Percentiles rank a stretch among this genome's conserved stretches.
Evolutionary conservation across 305 asterid species (phyloP).

Genomic region (Lippia alba): DNA sequence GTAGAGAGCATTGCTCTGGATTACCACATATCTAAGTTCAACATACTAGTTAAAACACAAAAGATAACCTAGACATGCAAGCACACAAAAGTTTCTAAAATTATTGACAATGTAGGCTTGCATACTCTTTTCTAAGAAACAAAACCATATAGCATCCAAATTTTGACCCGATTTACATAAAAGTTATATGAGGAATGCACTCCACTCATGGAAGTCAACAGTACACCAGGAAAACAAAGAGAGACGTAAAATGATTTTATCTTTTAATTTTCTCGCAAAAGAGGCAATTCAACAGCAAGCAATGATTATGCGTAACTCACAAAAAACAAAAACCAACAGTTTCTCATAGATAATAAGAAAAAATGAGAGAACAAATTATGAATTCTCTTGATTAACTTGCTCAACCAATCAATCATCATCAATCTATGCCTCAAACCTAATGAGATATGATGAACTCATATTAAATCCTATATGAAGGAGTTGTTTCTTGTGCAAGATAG

Average conservation of each 20-base stretch:
- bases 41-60: constrained; percentile 21
- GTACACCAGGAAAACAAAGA: background rate
- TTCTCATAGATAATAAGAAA: background rate
- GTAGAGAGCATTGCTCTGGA: constrained; percentile 10
- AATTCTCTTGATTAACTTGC: background rate
- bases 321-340: constrained; percentile 1
- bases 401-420: background rate
- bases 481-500: background rate
- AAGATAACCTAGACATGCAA: background rate
- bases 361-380: background rate
- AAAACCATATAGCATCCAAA: constrained; percentile 10
- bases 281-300: background rate
- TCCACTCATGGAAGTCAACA: background rate
- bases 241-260: background rate
- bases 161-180: constrained; percentile 1
- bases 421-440: background rate
- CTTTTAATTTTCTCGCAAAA: constrained; percentile 22
- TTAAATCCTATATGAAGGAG: constrained; percentile 9
- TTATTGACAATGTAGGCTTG: constrained; percentile 2
- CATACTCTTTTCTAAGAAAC: background rate
- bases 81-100: constrained; percentile 8
- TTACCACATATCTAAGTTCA: constrained; percentile 16
- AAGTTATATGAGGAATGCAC: constrained; percentile 4
- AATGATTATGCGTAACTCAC: background rate
- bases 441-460: constrained; percentile 12